Base-by-base conservation (phyloP, 805 yeast genomes). In the Pichia phayaonensis region DNA sequence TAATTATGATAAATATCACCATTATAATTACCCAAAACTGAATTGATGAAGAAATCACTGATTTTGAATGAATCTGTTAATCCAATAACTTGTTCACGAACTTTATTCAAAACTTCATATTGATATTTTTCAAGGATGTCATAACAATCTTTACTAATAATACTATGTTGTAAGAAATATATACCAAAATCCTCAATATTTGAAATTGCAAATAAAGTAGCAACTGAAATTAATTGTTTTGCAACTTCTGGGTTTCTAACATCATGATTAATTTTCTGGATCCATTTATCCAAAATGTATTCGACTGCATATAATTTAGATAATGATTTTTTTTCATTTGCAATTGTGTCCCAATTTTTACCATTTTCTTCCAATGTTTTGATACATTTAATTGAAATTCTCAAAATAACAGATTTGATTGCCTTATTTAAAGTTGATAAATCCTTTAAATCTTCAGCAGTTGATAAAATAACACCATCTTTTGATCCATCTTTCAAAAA, bases 1-100 rank as follows among this genome's bases (percentile, higher is more conserved):
- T 89, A 89, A 65, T 86, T 81, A 62, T 82, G 81, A 70, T 89
- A 90, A 50, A 87, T 82, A 65, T 90, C 83, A 52, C 97, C 97
- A 59, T 86, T 81, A 67, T 76, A 83, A 51, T 73, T 75, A 44
- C 97, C 97, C 51, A 90, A 76, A 5, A 94, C 83, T 0, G 96
- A 81, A 65, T 89, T 86, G 62, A 90, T 75, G 71, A 85, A 78
- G 64, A 76, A 84, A 69, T 90, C 96, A 40, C 88, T 80, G 55
- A 85, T 75, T 67, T 84, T 80, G 74, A 90, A 90, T 1, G 95
- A 77, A 67, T 90, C 97, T 6, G 95, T 85, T 59, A 86, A 73
- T 1, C 86, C 84, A 64, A 88, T 80, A 49, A 84, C 86, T 60
- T 84, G 80, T 29, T 80, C 77, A 66, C 96, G 74, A 40, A 84